Conservation (phyloP, 192 early-diverging fungal species). For the Coemansia sp. region DNA sequence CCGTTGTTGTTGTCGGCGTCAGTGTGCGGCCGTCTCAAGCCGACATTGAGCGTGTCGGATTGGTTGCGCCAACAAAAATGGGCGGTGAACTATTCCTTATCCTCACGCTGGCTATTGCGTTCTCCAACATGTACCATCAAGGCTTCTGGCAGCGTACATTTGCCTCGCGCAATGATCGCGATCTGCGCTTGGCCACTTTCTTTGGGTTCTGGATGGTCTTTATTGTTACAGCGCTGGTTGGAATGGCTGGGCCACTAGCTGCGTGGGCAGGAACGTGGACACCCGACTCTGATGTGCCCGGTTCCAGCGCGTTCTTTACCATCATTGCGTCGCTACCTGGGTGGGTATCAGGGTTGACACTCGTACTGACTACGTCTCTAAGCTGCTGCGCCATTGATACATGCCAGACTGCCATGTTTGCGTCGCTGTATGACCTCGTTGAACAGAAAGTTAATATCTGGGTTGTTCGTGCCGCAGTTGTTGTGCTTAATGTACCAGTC, state of each 20-base stretch:
- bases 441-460: constrained; percentile 50
- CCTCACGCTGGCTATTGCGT: constrained; percentile 62
- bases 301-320: constrained; percentile 67
- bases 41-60: constrained; percentile 52
- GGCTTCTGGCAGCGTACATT: constrained; percentile 75
- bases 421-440: constrained; percentile 61
- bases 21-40: constrained; percentile 55
- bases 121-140: constrained; percentile 68
- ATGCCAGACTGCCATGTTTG: constrained; percentile 67
- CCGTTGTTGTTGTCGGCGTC: constrained; percentile 57
- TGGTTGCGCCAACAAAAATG: constrained; percentile 64
- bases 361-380: constrained; percentile 62
- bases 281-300: constrained; percentile 44
- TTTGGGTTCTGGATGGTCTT: constrained; percentile 60
- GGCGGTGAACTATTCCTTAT: constrained; percentile 65
- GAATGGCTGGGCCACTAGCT: constrained; percentile 64
- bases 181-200: constrained; percentile 59
- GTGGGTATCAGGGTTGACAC: constrained; percentile 63
- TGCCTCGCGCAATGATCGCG: constrained; percentile 63
- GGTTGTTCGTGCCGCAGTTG: constrained; percentile 44
- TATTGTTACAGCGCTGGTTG: constrained; percentile 58
- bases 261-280: constrained; percentile 65
- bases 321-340: constrained; percentile 57
- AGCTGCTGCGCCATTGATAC: constrained; percentile 69
- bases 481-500: constrained; percentile 55